A percentile compares a stretch with the other conserved stretches of the same genome.
These are phyloP conservation scores for Phytophthora citrophthora DNA, from an alignment of 352 stramenopile species.

Conservation along the genomic window DNA sequence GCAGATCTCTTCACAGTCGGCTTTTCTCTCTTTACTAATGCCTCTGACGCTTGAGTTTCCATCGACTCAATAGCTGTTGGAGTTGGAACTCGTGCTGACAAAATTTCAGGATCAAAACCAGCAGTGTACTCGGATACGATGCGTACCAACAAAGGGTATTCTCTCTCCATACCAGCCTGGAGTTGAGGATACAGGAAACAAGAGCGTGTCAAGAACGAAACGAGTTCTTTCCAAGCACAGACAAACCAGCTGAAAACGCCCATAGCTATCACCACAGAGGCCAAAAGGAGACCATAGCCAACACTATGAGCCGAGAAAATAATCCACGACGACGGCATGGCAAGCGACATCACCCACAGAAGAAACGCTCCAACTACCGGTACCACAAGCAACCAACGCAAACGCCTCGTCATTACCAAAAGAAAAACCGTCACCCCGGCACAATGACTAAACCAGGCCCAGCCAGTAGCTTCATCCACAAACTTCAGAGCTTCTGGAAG, in stretches of 20 bases:
- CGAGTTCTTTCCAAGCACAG: conserved; percentile 76
- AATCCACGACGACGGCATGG: conserved; percentile 82
- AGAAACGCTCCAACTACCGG: conserved; percentile 68
- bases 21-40: conserved; percentile 1
- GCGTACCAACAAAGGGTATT: conserved; percentile 80
- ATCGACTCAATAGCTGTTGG: conserved; percentile 30
- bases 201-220: conserved; percentile 80
- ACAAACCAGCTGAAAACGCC: conserved; percentile 86
- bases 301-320: conserved; percentile 85
- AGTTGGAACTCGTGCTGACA: conserved; percentile 45
- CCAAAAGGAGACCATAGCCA: conserved; percentile 74
- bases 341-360: conserved; percentile 79
- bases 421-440: conserved; percentile 78
- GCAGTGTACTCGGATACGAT: conserved; percentile 87
- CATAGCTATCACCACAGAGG: conserved; percentile 79
- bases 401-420: conserved; percentile 71
- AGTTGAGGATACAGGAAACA: conserved; percentile 87
- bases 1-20: not conserved
- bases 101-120: conserved; percentile 78
- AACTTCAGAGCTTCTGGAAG: conserved; percentile 83
- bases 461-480: conserved; percentile 84
- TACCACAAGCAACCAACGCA: conserved; percentile 80
- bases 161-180: conserved; percentile 69
- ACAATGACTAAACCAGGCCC: conserved; percentile 88
- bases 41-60: conserved; percentile 12